Base-by-base conservation (phyloP, 306 rosid species). In the Fagus sylvatica region DNA sequence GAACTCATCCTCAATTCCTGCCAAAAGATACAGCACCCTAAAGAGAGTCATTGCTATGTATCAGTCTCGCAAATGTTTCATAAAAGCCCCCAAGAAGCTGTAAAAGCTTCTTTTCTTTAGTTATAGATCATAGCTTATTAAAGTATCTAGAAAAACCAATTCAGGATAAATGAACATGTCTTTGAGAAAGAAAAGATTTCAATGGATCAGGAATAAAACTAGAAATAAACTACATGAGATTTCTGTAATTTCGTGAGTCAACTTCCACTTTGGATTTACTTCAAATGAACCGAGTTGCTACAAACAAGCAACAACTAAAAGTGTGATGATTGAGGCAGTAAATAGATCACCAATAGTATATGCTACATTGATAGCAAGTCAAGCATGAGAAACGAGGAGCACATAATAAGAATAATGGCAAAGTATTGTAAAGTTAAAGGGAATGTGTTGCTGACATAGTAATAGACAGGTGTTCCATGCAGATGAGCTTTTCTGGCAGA, bases 401-500 rank as follows among this genome's bases (percentile, higher is more conserved):
- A 34, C 22, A 19, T 41, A 39, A 62, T 69, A 53, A 76, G 48
- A 72, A 57, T 22, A 57, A 37, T 13, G 53, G 4, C 22, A 69
- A n/a, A 32, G 4, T 49, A 33, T 39, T 22, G 65, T 2, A 49
- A 74, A 30, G 73, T 69, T 68, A 71, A 67, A 85, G 77, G 75
- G 83, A 60, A 68, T 70, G 56, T 75, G 51, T 22, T 75, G 80
- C 96, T 72, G 69, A 93, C 98, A 88, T 93, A 93, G 81, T 84
- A 88, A 84, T 86, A 93, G 65, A 91, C 86, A 30, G 94, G 91
- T 72, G 96, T 84, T 78, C 96, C 94, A 62, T 84, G 89, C 78
- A 86, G 74, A 76, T 84, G 93, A 83, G 89, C 84, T 85, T 90
- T 93, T 85, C 96, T 85, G 41, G 94, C 85, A 76, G 94, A 89